Percentiles rank a stretch among this genome's conserved stretches.
phyloP scores from a whole-genome alignment of 164 flowering plant genomes.

The Liquidambar formosana region DNA sequence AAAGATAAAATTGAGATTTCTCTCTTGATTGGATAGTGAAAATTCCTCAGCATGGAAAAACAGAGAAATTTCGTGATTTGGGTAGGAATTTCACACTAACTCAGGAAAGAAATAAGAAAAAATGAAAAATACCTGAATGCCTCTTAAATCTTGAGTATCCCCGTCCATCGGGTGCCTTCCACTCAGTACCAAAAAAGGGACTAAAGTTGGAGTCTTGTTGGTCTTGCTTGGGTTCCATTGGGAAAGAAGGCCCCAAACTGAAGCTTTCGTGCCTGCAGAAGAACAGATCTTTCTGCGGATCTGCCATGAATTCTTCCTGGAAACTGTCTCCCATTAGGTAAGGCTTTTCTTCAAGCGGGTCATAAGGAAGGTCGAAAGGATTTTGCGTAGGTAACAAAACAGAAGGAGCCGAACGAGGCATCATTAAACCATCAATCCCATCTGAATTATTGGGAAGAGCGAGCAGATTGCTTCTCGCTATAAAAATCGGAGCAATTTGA shows the following conservation, averaged over 20 bases:
- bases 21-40: too few relatives aligned
- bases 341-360: slow-evolving; percentile 64
- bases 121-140: slow-evolving; percentile 14
- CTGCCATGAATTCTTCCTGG: slow-evolving; percentile 38
- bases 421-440: slow-evolving; percentile 12
- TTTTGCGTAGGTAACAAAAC: slow-evolving; percentile 40
- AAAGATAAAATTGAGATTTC: neutral
- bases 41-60: too few relatives aligned
- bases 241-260: slow-evolving; percentile 24
- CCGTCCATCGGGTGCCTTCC: slow-evolving; percentile 1
- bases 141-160: slow-evolving; percentile 17
- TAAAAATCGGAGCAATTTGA: slow-evolving; percentile 22
- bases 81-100: too few relatives aligned
- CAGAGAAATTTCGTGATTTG: too few relatives aligned
- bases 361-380: slow-evolving; percentile 74
- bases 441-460: neutral
- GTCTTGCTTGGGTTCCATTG: slow-evolving; percentile 17
- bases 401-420: slow-evolving; percentile 71
- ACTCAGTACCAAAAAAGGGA: slow-evolving; percentile 6
- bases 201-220: neutral
- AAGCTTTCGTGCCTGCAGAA: slow-evolving; percentile 61
- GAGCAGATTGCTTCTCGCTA: slow-evolving; percentile 28
- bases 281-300: slow-evolving; percentile 29
- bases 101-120: neutral
- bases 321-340: slow-evolving; percentile 51